Percentiles rank a stretch among this genome's conserved stretches.
phyloP scores from a whole-genome alignment of 106 monocot genomes.

The Dendrobium officinale region DNA sequence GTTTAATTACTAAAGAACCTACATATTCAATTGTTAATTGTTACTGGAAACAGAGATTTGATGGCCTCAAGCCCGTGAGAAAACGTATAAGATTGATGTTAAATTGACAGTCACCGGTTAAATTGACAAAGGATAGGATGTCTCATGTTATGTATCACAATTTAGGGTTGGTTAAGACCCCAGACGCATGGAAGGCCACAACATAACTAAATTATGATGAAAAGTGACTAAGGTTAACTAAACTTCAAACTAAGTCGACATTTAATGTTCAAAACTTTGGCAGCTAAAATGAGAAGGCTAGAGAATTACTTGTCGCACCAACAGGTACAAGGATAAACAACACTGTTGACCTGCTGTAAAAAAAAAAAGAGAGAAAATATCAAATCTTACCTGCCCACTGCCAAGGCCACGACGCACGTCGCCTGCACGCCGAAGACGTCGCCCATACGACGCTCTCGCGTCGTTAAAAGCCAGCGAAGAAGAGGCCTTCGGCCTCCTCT shows the following conservation, averaged over 20 bases:
- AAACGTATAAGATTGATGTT: background rate
- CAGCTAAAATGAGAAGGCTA: background rate
- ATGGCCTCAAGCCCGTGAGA: background rate
- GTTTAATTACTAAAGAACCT: background rate
- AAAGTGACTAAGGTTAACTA: background rate
- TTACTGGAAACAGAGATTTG: background rate
- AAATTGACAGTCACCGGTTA: background rate
- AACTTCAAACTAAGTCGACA: background rate
- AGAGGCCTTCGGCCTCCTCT: no score
- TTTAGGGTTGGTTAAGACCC: background rate
- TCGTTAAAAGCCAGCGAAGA: no score
- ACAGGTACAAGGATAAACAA: background rate
- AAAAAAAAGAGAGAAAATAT: no score
- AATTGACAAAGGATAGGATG: background rate
- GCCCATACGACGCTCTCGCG: no score
- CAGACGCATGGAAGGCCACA: background rate
- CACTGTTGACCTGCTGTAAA: no score
- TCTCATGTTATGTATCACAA: background rate
- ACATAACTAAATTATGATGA: background rate
- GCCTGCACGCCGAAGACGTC: no score
- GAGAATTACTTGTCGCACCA: background rate
- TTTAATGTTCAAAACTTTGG: background rate
- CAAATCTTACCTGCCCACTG: no score
- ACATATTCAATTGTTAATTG: background rate
- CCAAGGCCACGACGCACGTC: no score